Evolutionary conservation across 1,284 basidiomycete genomes (phyloP), one percentile per base, ranked within the genome.

Genomic region (Fomitopsis pinicola): DNA sequence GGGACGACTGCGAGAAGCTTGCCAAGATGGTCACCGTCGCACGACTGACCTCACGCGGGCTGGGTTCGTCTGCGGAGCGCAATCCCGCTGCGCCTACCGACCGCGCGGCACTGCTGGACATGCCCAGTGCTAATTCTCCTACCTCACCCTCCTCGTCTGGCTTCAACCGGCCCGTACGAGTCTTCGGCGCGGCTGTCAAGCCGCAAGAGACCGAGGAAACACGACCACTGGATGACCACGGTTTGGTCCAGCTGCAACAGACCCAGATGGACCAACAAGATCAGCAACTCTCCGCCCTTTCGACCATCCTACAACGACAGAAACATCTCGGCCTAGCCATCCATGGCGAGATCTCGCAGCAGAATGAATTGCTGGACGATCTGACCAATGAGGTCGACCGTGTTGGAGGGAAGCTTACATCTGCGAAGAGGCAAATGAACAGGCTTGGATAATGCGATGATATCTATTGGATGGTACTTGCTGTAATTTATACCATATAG

Each of bases 261-360:
- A 78, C 80, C 26, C 87, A 92, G 74, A 89, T 98, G 73, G 82
- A 88, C 53, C 80, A 88, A 62, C 97, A 99, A 74, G 96, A 98
- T 70, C 71, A 80, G 35, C 91, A 96, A 69, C 81, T 97, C 30
- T 79, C 87, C 12, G 84, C 89, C 65, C 79, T 99, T 42, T 88
- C 91, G 0, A 83, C 91, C 0, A 87, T 97, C 62, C 78, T 99
- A n/a, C 84, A 86, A 64, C 82, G 94, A 45, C 96, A 98, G 76
- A 83, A 88, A 66, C 86, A 91, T 59, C 83, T 98, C 53, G 97
- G 96, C 10, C 80, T 92, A 64, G 94, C 95, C 17, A 98, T 99
- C 65, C 82, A 85, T 61, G 81, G 83, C 59, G 97, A 99, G 77
- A 86, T 99, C 62, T 79, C 78, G 6, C 78, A 88, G 67, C 97